Conservation (phyloP, 1,139 yeast genomes). For the Taiozyma onychis region DNA sequence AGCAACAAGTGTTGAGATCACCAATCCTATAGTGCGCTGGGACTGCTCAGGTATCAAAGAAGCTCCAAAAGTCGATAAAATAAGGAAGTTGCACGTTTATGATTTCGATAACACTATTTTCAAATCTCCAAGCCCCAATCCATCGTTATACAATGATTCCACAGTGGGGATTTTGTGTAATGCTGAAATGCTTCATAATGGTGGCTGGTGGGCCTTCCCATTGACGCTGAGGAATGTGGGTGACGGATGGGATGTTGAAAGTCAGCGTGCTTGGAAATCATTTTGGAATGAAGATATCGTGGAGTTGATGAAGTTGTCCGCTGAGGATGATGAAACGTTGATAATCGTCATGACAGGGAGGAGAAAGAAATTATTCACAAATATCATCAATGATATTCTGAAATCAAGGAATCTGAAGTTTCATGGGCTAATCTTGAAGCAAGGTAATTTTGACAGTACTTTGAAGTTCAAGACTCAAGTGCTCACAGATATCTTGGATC, state of each 20-base stretch:
- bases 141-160: slow-evolving; percentile 28
- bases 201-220: slow-evolving; percentile 45
- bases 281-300: slow-evolving; percentile 40
- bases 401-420: slow-evolving; percentile 26
- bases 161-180: slow-evolving; percentile 26
- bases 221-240: slow-evolving; percentile 30
- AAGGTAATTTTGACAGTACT: slow-evolving; percentile 27
- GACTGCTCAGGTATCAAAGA: slow-evolving; percentile 8
- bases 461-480: slow-evolving; percentile 32
- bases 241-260: slow-evolving; percentile 28
- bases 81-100: slow-evolving; percentile 34
- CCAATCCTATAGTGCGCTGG: slow-evolving; percentile 16
- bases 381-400: slow-evolving; percentile 25
- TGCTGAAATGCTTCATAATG: slow-evolving; percentile 26
- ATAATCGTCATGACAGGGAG: slow-evolving; percentile 40
- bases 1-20: slow-evolving; percentile 1
- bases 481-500: slow-evolving; percentile 28
- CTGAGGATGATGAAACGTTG: slow-evolving; percentile 27
- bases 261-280: slow-evolving; percentile 25
- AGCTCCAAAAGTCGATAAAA: slow-evolving; percentile 7
- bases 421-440: slow-evolving; percentile 35
- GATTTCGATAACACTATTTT: slow-evolving; percentile 46
- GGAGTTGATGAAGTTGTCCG: slow-evolving; percentile 29
- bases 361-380: slow-evolving; percentile 25
- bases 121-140: slow-evolving; percentile 39